Evolutionary conservation across 805 yeast genomes (phyloP).

Genomic region (Hanseniaspora taiwanica): DNA sequence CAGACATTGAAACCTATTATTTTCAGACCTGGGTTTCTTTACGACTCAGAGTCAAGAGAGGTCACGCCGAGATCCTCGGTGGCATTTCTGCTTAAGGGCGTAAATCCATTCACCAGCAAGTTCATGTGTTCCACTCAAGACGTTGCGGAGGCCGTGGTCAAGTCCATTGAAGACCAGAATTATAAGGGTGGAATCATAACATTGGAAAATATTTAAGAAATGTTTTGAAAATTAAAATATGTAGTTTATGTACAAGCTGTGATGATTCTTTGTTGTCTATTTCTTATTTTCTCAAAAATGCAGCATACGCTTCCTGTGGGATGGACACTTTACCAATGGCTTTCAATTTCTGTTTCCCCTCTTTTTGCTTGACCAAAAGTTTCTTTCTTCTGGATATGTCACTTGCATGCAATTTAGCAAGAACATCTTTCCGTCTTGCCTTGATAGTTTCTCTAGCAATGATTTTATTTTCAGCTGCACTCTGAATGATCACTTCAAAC

Average conservation of each 20-base stretch:
- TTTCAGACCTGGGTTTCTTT: conserved; percentile 77
- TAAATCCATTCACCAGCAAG: conserved; percentile 34
- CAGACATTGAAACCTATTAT: conserved; percentile 43
- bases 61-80: conserved; percentile 26
- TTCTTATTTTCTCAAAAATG: conserved; percentile 39
- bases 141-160: conserved; percentile 48
- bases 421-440: conserved; percentile 89
- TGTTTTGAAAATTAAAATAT: no score
- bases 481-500: conserved; percentile 88
- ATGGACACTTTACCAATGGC: conserved; percentile 66
- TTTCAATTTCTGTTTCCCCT: conserved; percentile 76
- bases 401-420: conserved; percentile 85
- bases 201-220: conserved; percentile 34
- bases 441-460: conserved; percentile 88
- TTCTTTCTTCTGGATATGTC: conserved; percentile 86
- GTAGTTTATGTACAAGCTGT: background rate
- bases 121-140: conserved; percentile 55
- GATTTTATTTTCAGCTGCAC: conserved; percentile 64
- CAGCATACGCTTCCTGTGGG: conserved; percentile 78
- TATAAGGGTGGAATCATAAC: conserved; percentile 43
- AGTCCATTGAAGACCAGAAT: conserved; percentile 35
- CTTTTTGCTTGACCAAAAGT: conserved; percentile 76
- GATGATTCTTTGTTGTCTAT: conserved; percentile 1
- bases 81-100: conserved; percentile 21
- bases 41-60: conserved; percentile 32